Conservation (phyloP, 176 grass and related monocot species). For the Rhynchospora tenuis region DNA sequence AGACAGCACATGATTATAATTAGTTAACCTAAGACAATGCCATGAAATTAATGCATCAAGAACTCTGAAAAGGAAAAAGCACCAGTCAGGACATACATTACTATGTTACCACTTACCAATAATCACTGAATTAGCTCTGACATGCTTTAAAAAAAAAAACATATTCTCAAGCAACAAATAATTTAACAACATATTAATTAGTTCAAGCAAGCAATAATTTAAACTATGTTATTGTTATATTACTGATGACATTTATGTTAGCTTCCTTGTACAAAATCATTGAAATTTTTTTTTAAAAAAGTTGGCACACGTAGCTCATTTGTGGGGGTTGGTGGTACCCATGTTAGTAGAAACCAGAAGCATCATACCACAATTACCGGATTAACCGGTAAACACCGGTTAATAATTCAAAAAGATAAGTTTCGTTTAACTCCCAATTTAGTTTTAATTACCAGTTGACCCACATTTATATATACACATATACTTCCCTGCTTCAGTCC, state of each 20-base stretch:
- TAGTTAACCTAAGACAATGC: constrained; percentile 10
- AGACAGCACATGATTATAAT: constrained; percentile 6
- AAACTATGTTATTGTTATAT: no score
- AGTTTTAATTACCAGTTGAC: not conserved
- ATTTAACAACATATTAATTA: not conserved
- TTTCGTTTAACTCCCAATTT: not conserved
- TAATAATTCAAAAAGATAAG: not conserved
- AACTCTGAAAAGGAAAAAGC: not conserved
- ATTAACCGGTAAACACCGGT: not conserved
- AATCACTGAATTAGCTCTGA: not conserved
- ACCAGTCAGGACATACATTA: not conserved
- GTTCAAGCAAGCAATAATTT: not conserved
- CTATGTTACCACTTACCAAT: not conserved
- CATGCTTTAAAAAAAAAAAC: not conserved
- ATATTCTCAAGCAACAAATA: not conserved
- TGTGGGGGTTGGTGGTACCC: not conserved
- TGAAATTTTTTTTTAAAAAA: not conserved
- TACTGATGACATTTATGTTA: not conserved
- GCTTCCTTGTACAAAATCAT: not conserved
- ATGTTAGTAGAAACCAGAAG: not conserved
- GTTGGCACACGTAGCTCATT: not conserved
- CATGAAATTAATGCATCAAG: not conserved
- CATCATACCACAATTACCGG: constrained; percentile 9
- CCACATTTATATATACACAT: not conserved
- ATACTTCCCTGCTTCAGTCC: not conserved